Percentiles rank a stretch among this genome's conserved stretches.
Evolutionary conservation across 257 asterid species (phyloP).

Genomic region (Ocimum tenuiflorum): DNA sequence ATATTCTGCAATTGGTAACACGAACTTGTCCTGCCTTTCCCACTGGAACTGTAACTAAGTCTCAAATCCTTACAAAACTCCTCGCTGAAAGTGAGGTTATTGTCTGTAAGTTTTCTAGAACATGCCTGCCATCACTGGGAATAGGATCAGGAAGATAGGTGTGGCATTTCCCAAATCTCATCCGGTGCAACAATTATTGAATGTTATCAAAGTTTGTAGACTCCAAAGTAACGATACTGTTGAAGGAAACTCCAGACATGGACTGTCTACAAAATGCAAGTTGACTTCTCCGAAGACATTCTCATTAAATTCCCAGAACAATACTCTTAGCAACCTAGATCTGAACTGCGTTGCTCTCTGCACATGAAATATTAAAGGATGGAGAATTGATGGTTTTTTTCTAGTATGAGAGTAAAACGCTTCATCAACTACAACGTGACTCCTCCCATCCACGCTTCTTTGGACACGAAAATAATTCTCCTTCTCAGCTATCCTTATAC

Average conservation of each 20-base stretch:
- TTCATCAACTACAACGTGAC: not conserved
- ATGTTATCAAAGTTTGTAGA: not conserved
- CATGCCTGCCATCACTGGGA: not conserved
- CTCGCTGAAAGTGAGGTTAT: not conserved
- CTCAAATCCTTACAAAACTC: not conserved
- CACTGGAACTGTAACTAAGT: not conserved
- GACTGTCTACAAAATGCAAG: not conserved
- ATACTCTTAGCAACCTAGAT: not conserved
- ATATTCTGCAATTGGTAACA: not conserved
- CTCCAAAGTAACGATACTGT: conserved; percentile 15
- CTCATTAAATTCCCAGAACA: not conserved
- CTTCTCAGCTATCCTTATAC: not conserved
- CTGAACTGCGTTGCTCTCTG: not conserved
- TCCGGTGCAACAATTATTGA: not conserved
- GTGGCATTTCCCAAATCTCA: conserved; percentile 19
- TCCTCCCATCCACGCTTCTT: not conserved
- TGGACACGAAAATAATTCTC: not conserved
- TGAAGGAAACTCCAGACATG: not conserved
- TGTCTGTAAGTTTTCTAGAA: not conserved
- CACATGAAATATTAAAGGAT: not conserved
- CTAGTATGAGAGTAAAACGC: not conserved
- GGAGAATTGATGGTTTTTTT: not conserved
- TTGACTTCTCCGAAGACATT: not conserved
- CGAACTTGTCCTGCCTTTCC: not conserved
- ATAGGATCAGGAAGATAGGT: not conserved